Evolutionary conservation across 768 basidiomycete genomes (phyloP), one percentile per base, ranked within the genome.

Genomic region (Brasilioporus rufonigricans): DNA sequence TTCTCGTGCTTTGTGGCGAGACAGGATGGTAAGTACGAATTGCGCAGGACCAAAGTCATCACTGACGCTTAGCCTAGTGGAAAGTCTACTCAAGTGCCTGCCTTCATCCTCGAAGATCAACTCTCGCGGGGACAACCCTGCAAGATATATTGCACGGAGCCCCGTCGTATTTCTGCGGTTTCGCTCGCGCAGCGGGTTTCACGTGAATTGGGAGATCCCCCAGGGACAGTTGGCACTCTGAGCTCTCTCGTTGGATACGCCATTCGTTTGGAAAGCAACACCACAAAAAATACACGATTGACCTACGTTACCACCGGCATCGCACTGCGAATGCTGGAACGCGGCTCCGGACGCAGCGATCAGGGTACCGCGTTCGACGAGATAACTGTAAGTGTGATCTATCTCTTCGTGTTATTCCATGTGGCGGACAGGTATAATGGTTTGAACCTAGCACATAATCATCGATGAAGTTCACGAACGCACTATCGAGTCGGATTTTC

Each of bases 381-480:
- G 59, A 85, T 98, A 51, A 98, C 97, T n/a, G 93, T 92, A 61
- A 71, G 80, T 59, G 33, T 19, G n/a, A 44, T 47, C 40, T 38
- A 41, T 50, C 49, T 53, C 47, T 55, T 57, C 35, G 16, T 39
- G 27, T 39, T 13, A 12, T 53, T 24, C 11, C 32, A 31, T 24
- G 33, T 56, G 45, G 24, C 38, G 32, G 35, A 46, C 35, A 31
- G 12, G 21, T 51, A 23, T 47, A 40, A 60, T 21, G 47, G 24
- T 13, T 16, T 23, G 35, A 50, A 58, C 35, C 18, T 49, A 93
- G 91, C 94, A 97, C 65, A 86, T 99, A 66, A 88, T 99, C 55
- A 88, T 98, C 40, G 96, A 99, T 61, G 96, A 99, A 86, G 92
- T 97, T 44, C 96, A 99, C 64, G 96, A 99, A 74, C 86, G 96